Evolutionary conservation across 129 eudicot species (phyloP).

Genomic region (Saussurea involucrata): DNA sequence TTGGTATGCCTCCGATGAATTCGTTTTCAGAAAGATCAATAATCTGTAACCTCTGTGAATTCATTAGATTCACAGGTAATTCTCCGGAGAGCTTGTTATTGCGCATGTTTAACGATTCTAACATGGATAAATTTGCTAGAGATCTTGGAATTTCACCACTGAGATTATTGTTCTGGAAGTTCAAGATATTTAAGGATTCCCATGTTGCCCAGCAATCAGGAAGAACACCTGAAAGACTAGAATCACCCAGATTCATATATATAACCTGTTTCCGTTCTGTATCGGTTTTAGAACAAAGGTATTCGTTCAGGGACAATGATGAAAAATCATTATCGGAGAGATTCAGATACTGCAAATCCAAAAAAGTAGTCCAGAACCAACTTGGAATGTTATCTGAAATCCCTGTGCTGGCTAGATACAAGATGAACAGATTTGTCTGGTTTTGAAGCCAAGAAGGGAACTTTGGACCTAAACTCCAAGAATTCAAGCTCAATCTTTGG

Average conservation of each 20-base stretch:
- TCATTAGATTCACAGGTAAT: conserved; percentile 17
- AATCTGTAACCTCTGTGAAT: conserved; percentile 20
- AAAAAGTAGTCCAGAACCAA: no score
- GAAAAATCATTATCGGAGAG: no score
- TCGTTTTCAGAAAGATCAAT: conserved; percentile 33
- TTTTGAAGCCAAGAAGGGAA: conserved; percentile 40
- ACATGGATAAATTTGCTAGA: conserved; percentile 11
- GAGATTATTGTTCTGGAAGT: conserved; percentile 25
- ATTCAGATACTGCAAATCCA: no score
- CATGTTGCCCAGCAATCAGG: conserved; percentile 33
- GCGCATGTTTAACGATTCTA: conserved; percentile 21
- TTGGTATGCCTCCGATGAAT: conserved; percentile 22
- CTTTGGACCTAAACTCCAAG: conserved; percentile 31
- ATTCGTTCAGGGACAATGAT: no score
- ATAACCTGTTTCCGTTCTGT: conserved; percentile 11
- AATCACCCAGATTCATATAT: conserved; percentile 30
- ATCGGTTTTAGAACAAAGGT: neutral
- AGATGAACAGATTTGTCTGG: conserved; percentile 11
- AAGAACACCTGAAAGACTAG: conserved; percentile 35
- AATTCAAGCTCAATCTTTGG: neutral
- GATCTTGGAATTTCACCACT: conserved; percentile 22
- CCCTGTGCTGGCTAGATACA: conserved; percentile 21
- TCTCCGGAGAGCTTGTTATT: conserved; percentile 28
- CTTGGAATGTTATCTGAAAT: conserved; percentile 17
- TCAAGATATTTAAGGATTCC: conserved; percentile 13